Evolutionary conservation across 2,329 filamentous ascomycete species (phyloP).

Genomic region (Stemphylium vesicarium): DNA sequence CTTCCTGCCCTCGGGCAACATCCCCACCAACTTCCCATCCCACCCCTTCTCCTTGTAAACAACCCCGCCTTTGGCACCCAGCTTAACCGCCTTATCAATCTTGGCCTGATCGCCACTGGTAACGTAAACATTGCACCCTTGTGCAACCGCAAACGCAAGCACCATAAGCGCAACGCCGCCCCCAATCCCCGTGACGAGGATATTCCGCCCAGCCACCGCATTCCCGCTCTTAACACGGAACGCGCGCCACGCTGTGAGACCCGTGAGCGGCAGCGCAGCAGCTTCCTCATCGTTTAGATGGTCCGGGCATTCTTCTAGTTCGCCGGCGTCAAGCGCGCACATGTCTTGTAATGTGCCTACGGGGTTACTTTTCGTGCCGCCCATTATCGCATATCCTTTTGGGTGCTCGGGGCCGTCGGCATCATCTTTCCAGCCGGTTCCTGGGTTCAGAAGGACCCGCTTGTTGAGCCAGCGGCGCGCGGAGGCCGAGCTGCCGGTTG

Average conservation of each 20-base stretch:
- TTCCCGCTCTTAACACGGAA: conserved; percentile 78
- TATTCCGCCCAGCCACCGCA: conserved; percentile 69
- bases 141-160: conserved; percentile 77
- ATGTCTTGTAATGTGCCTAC: conserved; percentile 78
- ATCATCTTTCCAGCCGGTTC: conserved; percentile 75
- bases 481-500: conserved; percentile 62
- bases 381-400: conserved; percentile 67
- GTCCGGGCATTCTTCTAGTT: conserved; percentile 76
- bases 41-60: conserved; percentile 79
- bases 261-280: conserved; percentile 83
- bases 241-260: conserved; percentile 87
- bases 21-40: conserved; percentile 73
- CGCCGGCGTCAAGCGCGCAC: conserved; percentile 69
- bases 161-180: conserved; percentile 87
- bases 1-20: conserved; percentile 69
- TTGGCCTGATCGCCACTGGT: conserved; percentile 78
- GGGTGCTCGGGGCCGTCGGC: conserved; percentile 75
- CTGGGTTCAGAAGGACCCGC: conserved; percentile 79
- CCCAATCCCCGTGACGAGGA: conserved; percentile 89
- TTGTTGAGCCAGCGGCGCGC: conserved; percentile 65
- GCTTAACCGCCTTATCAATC: conserved; percentile 70
- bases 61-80: conserved; percentile 85
- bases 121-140: conserved; percentile 79
- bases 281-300: conserved; percentile 77
- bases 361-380: conserved; percentile 69